Conservation (phyloP, 2,329 filamentous ascomycete genomes). For the Pezicula radicicola region DNA sequence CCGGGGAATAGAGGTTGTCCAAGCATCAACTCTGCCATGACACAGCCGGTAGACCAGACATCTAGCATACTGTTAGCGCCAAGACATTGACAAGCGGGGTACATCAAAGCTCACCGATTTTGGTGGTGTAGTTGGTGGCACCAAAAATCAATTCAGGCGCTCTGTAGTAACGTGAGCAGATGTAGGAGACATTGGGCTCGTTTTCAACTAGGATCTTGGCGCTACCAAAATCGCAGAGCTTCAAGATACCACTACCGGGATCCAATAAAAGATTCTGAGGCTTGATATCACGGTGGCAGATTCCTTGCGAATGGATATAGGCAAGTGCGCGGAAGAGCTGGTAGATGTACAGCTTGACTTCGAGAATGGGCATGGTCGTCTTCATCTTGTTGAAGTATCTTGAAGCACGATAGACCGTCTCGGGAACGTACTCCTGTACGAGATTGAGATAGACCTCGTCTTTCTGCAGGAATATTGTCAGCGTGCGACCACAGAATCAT, state of each 20-base stretch:
- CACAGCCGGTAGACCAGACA: slow-evolving; percentile 98
- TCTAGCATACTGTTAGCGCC: slow-evolving; percentile 51
- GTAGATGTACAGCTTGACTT: slow-evolving; percentile 99
- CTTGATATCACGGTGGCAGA: slow-evolving; percentile 99
- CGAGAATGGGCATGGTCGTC: slow-evolving; percentile 97
- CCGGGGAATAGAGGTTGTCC: slow-evolving; percentile 97
- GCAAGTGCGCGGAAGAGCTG: slow-evolving; percentile 97
- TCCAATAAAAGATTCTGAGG: slow-evolving; percentile 96
- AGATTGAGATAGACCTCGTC: slow-evolving; percentile 99
- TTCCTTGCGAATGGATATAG: slow-evolving; percentile 98
- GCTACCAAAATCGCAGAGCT: slow-evolving; percentile 98
- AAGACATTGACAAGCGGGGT: slow-evolving; percentile 5
- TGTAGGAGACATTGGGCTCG: slow-evolving; percentile 99
- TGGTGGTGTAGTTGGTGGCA: slow-evolving; percentile 98
- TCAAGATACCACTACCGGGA: slow-evolving; percentile 84
- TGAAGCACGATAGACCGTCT: slow-evolving; percentile 96
- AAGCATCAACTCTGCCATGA: slow-evolving; percentile 99
- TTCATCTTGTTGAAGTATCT: slow-evolving; percentile 99
- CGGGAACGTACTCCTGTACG: slow-evolving; percentile 95
- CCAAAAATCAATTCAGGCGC: slow-evolving; percentile 98
- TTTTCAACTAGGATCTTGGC: slow-evolving; percentile 98
- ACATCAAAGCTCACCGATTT: slow-evolving; percentile 74
- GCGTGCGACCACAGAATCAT: slow-evolving; percentile 2
- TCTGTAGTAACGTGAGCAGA: slow-evolving; percentile 98
- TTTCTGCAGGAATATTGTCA: slow-evolving; percentile 55